Conservation (phyloP, 2,329 filamentous ascomycete species). For the Nothopassalora personata region DNA sequence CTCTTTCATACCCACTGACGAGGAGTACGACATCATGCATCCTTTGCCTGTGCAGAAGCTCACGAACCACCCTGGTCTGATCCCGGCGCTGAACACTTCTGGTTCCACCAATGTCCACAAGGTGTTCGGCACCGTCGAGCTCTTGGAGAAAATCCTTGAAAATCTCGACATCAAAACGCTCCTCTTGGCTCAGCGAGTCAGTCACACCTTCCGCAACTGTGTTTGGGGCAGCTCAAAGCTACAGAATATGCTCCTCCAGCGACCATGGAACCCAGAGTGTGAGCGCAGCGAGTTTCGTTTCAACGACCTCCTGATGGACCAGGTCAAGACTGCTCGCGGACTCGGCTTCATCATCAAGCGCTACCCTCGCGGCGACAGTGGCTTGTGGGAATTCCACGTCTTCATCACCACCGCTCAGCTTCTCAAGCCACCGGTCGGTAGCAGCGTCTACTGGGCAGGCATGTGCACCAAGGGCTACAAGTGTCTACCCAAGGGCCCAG, state of each 20-base stretch:
- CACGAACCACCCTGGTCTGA: background rate
- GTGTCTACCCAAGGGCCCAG: background rate
- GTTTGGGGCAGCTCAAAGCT: background rate
- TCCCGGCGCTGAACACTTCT: background rate
- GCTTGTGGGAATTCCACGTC: background rate
- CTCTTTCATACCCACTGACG: background rate
- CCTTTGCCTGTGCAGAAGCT: background rate
- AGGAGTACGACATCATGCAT: background rate
- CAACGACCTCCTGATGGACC: background rate
- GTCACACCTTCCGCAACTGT: background rate
- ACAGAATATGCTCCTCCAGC: background rate
- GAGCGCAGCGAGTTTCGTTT: background rate
- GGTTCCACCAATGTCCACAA: background rate
- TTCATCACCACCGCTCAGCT: background rate
- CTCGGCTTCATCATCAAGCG: background rate
- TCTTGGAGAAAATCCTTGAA: constrained; percentile 2
- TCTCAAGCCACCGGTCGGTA: background rate
- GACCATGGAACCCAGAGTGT: background rate
- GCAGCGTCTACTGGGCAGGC: background rate
- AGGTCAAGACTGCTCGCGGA: background rate
- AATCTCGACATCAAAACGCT: constrained; percentile 1
- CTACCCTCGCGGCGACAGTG: background rate
- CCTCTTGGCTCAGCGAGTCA: constrained; percentile 1
- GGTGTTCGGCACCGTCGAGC: constrained; percentile 1
- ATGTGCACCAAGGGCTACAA: background rate